Base-by-base conservation (phyloP, 177 flowering plant species). In the Viscum album region DNA sequence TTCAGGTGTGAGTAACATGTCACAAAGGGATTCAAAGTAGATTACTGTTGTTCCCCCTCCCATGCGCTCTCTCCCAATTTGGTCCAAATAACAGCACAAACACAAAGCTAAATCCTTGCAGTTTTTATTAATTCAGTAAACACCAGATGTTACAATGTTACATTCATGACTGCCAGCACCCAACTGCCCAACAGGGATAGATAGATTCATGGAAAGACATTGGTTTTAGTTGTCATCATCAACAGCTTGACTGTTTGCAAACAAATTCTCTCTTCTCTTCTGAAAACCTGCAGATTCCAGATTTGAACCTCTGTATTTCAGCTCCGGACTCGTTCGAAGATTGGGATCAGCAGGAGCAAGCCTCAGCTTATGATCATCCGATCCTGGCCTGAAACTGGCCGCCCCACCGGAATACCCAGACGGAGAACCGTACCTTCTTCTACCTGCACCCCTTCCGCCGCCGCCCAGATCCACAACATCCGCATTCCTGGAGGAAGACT, bases 371-470 rank as follows among this genome's bases (percentile, higher is more conserved):
- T 85, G 80, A 70, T 89, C 96, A 24, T 76, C 39, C 28, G 90
- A 36, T 69, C 60, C 71, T 4, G 89, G 82, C 78, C 93, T 84
- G 60, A 77, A 89, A 5, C 71, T 74, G 37, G 86, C 72, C 35
- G 83, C 78, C 54, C 82, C 93, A 58, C 83, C 82, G 47, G 93
- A 74, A 78, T 81, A 94, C 6, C 84, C 79, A 0, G 96, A 61
- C 1, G 96, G 96, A 67, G 99, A 92, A 34, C 24, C 81, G 68
- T 89, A 90, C 79, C 96, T 82, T 72, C 92, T 81, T 16, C 91
- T 17, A 35, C 88, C 76, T 45, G 83, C 92, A 76, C 94, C 78
- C 1, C 88, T 72, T 39, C 83, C 81, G 59, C 83, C 78, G 30
- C 84, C 81, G 79, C 92, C 80, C 69, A 87, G 35, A 28, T 90